These are phyloP conservation scores for Vanderwaltozyma yarrowii DNA, from an alignment of 805 yeast genomes.

Conservation along the genomic window DNA sequence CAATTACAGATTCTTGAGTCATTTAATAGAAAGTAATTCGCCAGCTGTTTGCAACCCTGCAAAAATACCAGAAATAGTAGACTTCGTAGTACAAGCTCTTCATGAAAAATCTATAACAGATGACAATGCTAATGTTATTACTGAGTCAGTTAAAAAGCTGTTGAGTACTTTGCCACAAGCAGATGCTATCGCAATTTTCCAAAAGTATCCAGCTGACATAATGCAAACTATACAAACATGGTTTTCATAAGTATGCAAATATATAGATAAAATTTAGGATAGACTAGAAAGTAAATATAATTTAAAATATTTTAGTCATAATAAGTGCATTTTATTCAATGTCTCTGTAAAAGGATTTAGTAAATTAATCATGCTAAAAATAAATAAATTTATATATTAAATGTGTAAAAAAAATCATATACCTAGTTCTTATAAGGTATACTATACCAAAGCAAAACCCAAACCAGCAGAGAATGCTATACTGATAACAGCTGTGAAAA, in stretches of 20 bases:
- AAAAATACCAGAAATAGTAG: conserved; percentile 53
- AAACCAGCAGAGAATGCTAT: no score
- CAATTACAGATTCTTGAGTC: conserved; percentile 65
- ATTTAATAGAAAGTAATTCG: conserved; percentile 59
- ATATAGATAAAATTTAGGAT: neutral
- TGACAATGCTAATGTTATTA: conserved; percentile 56
- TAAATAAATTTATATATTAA: no score
- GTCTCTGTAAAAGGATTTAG: no score
- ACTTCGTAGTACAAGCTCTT: conserved; percentile 64
- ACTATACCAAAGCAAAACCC: no score
- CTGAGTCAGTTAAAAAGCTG: conserved; percentile 51
- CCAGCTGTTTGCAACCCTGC: conserved; percentile 38
- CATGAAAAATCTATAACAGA: conserved; percentile 59
- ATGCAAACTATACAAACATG: conserved; percentile 50
- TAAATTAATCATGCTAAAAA: no score
- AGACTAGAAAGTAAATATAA: neutral
- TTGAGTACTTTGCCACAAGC: conserved; percentile 56
- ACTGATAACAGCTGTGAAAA: no score
- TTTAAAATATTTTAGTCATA: neutral
- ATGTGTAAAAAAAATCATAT: no score
- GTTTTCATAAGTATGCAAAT: conserved; percentile 31
- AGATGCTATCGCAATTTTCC: conserved; percentile 55
- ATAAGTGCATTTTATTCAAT: no score
- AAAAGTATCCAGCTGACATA: conserved; percentile 51
- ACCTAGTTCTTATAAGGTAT: no score